phyloP scores from a whole-genome alignment of 805 yeast species.

The Candida piceae region DNA sequence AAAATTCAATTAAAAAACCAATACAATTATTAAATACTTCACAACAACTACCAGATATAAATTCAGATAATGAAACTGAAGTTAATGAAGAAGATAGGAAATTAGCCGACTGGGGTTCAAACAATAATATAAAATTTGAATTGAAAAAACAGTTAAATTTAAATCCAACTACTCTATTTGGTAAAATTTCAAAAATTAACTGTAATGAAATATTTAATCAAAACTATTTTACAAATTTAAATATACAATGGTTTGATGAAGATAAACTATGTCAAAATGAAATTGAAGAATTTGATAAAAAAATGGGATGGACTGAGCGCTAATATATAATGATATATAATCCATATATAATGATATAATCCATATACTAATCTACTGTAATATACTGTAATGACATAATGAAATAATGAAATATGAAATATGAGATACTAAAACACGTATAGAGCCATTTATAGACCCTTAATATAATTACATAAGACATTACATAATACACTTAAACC shows the following conservation, averaged over 20 bases:
- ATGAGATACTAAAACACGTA: no score
- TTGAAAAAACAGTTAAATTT: slow-evolving; percentile 16
- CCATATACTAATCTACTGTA: no score
- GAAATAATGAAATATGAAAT: no score
- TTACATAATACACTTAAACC: no score
- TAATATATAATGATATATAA: no score
- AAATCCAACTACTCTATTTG: slow-evolving; percentile 26
- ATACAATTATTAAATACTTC: no score
- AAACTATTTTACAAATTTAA: slow-evolving; percentile 18
- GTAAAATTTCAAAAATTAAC: slow-evolving; percentile 16
- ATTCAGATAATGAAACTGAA: slow-evolving; percentile 22
- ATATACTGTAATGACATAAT: no score
- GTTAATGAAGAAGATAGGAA: slow-evolving; percentile 13
- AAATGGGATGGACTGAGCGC: slow-evolving; percentile 24
- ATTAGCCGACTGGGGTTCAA: slow-evolving; percentile 24
- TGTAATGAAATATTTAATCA: slow-evolving; percentile 22
- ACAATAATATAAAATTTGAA: slow-evolving; percentile 11
- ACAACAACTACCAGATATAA: slow-evolving; percentile 15
- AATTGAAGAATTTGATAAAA: slow-evolving; percentile 22
- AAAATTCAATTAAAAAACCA: no score
- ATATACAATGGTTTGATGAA: slow-evolving; percentile 21
- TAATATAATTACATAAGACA: no score
- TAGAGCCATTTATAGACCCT: no score
- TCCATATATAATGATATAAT: no score
- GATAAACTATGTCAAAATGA: slow-evolving; percentile 23